Evolutionary conservation across 768 basidiomycete genomes (phyloP).

Genomic region (Termitomyces sp.): DNA sequence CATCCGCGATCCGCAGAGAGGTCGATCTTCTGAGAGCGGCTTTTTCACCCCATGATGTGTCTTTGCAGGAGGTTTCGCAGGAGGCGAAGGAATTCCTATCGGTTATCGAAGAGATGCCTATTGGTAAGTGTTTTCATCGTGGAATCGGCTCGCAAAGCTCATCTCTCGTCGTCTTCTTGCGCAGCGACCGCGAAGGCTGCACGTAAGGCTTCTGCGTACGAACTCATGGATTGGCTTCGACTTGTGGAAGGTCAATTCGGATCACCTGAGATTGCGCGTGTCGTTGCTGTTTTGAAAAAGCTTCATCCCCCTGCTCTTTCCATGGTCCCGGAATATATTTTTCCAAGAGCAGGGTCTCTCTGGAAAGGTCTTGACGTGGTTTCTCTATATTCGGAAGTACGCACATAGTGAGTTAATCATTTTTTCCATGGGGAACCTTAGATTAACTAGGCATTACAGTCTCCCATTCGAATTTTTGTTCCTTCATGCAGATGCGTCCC

Average conservation of each 20-base stretch:
- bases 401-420: conserved; percentile 6
- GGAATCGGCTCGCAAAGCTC: conserved; percentile 18
- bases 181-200: conserved; percentile 32
- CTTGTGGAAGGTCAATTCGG: conserved; percentile 31
- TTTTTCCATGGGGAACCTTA: background rate
- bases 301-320: conserved; percentile 37
- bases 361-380: conserved; percentile 32
- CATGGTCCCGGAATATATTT: conserved; percentile 35
- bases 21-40: conserved; percentile 30
- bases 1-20: conserved; percentile 39
- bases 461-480: conserved; percentile 41
- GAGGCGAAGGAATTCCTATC: conserved; percentile 39
- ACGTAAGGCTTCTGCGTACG: conserved; percentile 37
- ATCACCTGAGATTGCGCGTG: conserved; percentile 30
- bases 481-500: conserved; percentile 21
- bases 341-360: conserved; percentile 34
- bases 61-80: conserved; percentile 5
- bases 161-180: background rate
- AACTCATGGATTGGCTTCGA: conserved; percentile 62
- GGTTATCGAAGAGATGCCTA: background rate
- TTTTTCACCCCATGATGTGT: conserved; percentile 19
- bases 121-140: conserved; percentile 15
- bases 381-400: conserved; percentile 17
- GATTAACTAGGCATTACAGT: background rate
- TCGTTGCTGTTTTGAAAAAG: conserved; percentile 31